Conservation (phyloP, 2,329 filamentous ascomycete species). For the Byssoonygena ceratinophila region DNA sequence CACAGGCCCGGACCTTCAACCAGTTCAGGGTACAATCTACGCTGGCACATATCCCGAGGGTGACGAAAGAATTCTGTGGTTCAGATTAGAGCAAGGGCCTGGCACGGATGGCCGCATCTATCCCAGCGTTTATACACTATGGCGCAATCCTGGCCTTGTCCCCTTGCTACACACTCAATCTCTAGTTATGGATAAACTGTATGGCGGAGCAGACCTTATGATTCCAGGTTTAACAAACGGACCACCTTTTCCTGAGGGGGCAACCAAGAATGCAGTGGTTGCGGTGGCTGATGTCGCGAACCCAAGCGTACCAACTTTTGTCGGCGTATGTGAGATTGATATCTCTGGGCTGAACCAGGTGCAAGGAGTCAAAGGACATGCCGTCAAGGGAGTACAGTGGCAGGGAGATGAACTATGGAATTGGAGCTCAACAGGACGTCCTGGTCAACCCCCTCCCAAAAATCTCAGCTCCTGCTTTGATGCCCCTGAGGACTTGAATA, state of each 20-base stretch:
- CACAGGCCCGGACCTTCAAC: constrained; percentile 49
- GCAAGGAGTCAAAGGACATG: constrained; percentile 53
- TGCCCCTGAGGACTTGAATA: constrained; percentile 24
- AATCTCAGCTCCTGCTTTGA: constrained; percentile 44
- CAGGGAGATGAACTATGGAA: constrained; percentile 59
- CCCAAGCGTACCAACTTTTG: constrained; percentile 52
- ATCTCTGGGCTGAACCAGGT: constrained; percentile 45
- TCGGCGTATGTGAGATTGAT: constrained; percentile 56
- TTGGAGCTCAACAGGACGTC: constrained; percentile 47
- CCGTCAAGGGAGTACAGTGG: constrained; percentile 57
- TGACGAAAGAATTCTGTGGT: constrained; percentile 54
- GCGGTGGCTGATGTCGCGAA: constrained; percentile 51
- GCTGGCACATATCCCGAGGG: constrained; percentile 48
- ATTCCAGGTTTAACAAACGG: constrained; percentile 55
- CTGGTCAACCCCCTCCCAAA: constrained; percentile 45
- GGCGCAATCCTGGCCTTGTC: constrained; percentile 51
- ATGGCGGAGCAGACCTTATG: constrained; percentile 57
- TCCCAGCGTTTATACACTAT: constrained; percentile 53
- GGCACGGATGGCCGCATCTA: constrained; percentile 34
- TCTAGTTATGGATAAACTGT: constrained; percentile 50
- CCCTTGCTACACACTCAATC: constrained; percentile 55
- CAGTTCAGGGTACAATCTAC: constrained; percentile 55
- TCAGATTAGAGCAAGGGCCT: constrained; percentile 47
- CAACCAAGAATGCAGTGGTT: constrained; percentile 51
- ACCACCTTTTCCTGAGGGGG: constrained; percentile 51